Conservation (phyloP, 345 rosid species). For the Cardamine resedifolia region DNA sequence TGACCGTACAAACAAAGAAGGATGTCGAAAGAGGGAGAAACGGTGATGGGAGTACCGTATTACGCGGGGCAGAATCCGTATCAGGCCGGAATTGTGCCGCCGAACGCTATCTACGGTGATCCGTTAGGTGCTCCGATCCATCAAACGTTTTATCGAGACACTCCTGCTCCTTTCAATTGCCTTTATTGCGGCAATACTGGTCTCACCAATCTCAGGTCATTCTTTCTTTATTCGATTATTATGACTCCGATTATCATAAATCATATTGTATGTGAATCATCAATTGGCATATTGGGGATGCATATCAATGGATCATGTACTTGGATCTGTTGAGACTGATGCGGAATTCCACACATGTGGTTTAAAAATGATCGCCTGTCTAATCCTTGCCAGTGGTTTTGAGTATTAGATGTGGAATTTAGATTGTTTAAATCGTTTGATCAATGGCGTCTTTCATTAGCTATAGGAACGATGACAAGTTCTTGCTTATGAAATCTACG, state of each 20-base stretch:
- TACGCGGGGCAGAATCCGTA: slow-evolving; percentile 61
- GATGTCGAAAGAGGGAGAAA: slow-evolving; percentile 55
- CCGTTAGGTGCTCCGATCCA: slow-evolving; percentile 81
- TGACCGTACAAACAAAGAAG: background rate
- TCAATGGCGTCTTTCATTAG: background rate
- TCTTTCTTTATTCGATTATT: too few species aligned
- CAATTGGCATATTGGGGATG: background rate
- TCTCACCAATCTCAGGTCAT: slow-evolving; percentile 69
- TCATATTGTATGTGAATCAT: background rate
- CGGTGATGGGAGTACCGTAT: slow-evolving; percentile 75
- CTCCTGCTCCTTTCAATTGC: slow-evolving; percentile 95
- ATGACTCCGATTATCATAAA: background rate
- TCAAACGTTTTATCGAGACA: slow-evolving; percentile 82
- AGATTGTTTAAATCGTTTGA: background rate
- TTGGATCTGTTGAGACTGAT: slow-evolving; percentile 10
- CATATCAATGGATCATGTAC: background rate
- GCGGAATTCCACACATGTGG: background rate
- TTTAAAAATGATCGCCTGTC: too few species aligned
- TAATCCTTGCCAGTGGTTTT: background rate
- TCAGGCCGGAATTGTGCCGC: slow-evolving; percentile 73
- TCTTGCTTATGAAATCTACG: background rate
- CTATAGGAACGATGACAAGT: background rate
- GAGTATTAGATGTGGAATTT: slow-evolving; percentile 2
- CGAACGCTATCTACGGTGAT: slow-evolving; percentile 66
- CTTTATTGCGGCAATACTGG: slow-evolving; percentile 72